Conservation (phyloP, 163 green algal genomes). For the Scenedesmus sp. region DNA sequence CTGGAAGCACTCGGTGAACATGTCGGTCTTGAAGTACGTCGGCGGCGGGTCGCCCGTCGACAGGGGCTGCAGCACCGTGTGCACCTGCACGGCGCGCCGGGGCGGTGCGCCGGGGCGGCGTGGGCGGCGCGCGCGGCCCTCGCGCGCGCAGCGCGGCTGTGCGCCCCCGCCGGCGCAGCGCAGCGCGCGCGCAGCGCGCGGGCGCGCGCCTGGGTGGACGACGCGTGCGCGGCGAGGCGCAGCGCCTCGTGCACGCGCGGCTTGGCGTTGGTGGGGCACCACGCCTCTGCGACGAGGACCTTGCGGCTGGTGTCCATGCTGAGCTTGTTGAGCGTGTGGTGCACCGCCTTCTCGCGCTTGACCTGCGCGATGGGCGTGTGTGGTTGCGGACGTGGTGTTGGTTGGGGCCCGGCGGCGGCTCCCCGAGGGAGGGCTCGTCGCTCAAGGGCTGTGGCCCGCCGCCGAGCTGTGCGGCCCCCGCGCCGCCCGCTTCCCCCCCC, state of each 20-base stretch:
- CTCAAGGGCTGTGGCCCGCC: no score
- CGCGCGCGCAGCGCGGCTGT: no score
- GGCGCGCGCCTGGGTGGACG: slow-evolving; percentile 46
- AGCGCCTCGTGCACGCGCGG: slow-evolving; percentile 82
- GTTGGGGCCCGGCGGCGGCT: no score
- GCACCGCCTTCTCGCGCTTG: slow-evolving; percentile 92
- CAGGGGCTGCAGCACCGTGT: slow-evolving; percentile 93
- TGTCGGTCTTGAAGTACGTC: slow-evolving; percentile 94
- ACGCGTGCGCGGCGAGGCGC: slow-evolving; percentile 58
- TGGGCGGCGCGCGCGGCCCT: no score
- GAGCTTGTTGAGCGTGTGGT: slow-evolving; percentile 99
- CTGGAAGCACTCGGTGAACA: slow-evolving; percentile 94
- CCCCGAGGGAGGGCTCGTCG: no score
- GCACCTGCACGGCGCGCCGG: slow-evolving; percentile 58
- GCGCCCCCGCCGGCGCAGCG: no score
- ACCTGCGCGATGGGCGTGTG: slow-evolving; percentile 59
- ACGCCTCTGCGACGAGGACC: slow-evolving; percentile 95
- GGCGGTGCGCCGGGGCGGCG: no score
- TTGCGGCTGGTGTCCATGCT: slow-evolving; percentile 94
- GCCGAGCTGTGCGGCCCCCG: no score
- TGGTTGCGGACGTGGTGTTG: no score
- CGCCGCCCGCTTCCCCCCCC: no score
- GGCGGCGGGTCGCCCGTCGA: slow-evolving; percentile 83
- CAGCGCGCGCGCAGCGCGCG: no score
- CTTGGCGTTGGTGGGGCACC: slow-evolving; percentile 81